Evolutionary conservation across 345 rosid genomes (phyloP).

Genomic region (Citrus trifoliata): DNA sequence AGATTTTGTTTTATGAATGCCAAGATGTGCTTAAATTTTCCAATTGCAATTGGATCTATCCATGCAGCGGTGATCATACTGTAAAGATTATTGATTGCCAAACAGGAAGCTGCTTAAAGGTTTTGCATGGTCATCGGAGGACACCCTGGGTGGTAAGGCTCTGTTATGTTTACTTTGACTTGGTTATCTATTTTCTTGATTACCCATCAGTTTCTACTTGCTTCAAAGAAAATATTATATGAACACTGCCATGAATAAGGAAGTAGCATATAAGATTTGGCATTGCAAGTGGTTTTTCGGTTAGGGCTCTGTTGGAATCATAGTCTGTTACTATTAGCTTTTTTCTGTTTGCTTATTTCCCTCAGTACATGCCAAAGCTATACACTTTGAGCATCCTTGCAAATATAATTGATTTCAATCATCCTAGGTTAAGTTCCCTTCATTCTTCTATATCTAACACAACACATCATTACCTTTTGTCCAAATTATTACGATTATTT

Average conservation of each 20-base stretch:
- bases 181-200: too few species aligned
- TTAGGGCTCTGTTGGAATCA: too few species aligned
- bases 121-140: conserved; percentile 87
- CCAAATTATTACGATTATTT: not conserved
- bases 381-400: not conserved
- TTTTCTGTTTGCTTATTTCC: not conserved
- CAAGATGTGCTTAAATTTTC: conserved; percentile 1
- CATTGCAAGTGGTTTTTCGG: not conserved
- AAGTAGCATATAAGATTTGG: not conserved
- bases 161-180: conserved; percentile 20
- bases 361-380: not conserved
- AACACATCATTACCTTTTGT: not conserved
- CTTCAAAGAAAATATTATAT: not conserved
- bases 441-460: not conserved
- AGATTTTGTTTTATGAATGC: not conserved
- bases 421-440: not conserved
- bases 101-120: conserved; percentile 89
- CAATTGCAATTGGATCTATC: conserved; percentile 5
- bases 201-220: not conserved
- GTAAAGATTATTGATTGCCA: conserved; percentile 89
- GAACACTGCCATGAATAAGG: not conserved
- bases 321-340: not conserved
- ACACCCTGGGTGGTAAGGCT: conserved; percentile 98
- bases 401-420: not conserved
- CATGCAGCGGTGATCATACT: conserved; percentile 88